Conservation (phyloP, 2,329 filamentous ascomycete genomes). For the Daldinia sp. region DNA sequence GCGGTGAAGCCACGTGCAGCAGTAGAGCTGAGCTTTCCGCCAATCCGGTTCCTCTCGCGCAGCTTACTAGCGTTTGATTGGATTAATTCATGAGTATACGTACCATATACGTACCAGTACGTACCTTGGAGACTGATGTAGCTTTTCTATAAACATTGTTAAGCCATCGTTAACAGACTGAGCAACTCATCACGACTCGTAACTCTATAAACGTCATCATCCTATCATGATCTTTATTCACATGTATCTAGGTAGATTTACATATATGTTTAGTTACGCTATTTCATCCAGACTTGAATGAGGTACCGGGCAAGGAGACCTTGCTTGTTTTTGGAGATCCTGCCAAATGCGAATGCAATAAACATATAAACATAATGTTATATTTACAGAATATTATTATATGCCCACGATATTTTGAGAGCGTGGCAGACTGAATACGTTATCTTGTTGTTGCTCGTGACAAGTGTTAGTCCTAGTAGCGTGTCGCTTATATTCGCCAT, state of each 20-base stretch:
- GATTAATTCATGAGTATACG: neutral
- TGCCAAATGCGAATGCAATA: neutral
- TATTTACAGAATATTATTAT: neutral
- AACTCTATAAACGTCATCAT: neutral
- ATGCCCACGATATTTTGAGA: neutral
- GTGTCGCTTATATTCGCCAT: constrained; percentile 1
- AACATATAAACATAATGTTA: neutral
- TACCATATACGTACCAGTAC: neutral
- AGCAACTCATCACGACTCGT: constrained; percentile 5
- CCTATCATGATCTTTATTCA: neutral
- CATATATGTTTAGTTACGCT: neutral
- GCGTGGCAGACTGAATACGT: constrained; percentile 1
- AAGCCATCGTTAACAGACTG: constrained; percentile 6
- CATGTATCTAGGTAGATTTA: no score
- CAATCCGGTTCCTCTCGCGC: constrained; percentile 14
- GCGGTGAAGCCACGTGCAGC: constrained; percentile 28
- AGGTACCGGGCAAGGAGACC: neutral
- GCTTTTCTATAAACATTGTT: neutral
- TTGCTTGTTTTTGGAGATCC: neutral
- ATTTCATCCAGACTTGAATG: neutral
- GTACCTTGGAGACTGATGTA: neutral
- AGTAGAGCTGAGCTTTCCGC: constrained; percentile 15
- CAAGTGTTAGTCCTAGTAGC: neutral
- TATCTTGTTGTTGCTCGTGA: neutral
- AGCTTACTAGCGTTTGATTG: neutral